A percentile compares a stretch with the other conserved stretches of the same genome.
These are phyloP conservation scores for Chlorociboria aeruginascens DNA, from an alignment of 495 filamentous ascomycete species.

Conservation along the genomic window DNA sequence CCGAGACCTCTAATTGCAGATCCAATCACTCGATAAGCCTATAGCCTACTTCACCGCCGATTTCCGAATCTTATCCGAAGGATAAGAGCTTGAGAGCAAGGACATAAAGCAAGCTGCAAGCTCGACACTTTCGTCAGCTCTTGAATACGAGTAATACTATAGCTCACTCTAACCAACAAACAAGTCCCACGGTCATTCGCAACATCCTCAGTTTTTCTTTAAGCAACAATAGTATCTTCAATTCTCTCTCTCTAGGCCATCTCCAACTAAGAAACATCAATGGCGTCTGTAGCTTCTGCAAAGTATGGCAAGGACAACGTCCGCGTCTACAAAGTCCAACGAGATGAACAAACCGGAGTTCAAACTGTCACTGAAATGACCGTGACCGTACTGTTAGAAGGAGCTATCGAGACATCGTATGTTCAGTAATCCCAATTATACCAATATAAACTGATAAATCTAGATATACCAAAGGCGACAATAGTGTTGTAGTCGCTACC, in stretches of 20 bases:
- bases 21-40: no score
- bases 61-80: no score
- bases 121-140: no score
- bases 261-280: slow-evolving; percentile 18
- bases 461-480: slow-evolving; percentile 88
- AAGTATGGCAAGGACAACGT: slow-evolving; percentile 97
- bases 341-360: slow-evolving; percentile 56
- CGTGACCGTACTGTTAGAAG: slow-evolving; percentile 79
- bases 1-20: no score
- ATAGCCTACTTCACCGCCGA: no score
- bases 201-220: no score
- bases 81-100: no score
- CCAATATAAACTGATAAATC: background rate
- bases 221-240: no score
- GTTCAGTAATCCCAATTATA: slow-evolving; percentile 14
- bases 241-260: background rate
- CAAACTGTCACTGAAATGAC: slow-evolving; percentile 94
- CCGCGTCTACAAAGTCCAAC: slow-evolving; percentile 87
- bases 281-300: slow-evolving; percentile 56
- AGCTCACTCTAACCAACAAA: no score
- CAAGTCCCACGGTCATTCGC: no score
- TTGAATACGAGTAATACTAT: no score
- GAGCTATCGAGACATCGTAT: slow-evolving; percentile 80
- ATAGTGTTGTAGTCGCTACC: slow-evolving; percentile 89
- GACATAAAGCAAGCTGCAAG: no score